These are phyloP conservation scores for Chrysosporium keratinophilum DNA, from an alignment of 2,329 filamentous ascomycete genomes.

Conservation along the genomic window DNA sequence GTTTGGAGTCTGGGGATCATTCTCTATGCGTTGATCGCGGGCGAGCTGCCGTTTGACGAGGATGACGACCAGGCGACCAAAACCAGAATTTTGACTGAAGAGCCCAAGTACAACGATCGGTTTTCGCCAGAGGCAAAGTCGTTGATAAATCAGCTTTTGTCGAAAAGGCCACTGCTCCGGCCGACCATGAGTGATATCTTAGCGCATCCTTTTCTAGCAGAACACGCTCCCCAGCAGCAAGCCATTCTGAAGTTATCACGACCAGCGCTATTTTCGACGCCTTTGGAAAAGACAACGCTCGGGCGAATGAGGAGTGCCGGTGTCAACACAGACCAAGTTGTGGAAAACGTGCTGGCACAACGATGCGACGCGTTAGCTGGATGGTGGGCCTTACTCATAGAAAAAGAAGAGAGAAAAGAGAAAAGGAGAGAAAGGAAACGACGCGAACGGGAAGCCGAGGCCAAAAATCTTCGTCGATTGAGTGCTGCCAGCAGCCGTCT, in stretches of 20 bases:
- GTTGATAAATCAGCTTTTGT: conserved; percentile 69
- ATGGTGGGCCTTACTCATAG: conserved; percentile 90
- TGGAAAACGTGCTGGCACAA: conserved; percentile 85
- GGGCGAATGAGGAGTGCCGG: conserved; percentile 89
- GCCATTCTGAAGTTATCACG: conserved; percentile 75
- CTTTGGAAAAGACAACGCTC: conserved; percentile 79
- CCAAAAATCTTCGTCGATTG: conserved; percentile 65
- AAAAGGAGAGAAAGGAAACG: conserved; percentile 68
- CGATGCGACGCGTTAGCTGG: conserved; percentile 82
- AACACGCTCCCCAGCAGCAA: conserved; percentile 78
- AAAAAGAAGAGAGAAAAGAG: conserved; percentile 89
- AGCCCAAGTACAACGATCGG: conserved; percentile 73
- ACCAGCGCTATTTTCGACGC: conserved; percentile 70
- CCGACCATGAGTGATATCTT: conserved; percentile 78
- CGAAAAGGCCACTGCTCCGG: conserved; percentile 75
- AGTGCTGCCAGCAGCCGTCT: conserved; percentile 84
- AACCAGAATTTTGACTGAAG: conserved; percentile 69
- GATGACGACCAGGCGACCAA: conserved; percentile 86
- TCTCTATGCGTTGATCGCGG: conserved; percentile 69
- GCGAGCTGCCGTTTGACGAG: conserved; percentile 85
- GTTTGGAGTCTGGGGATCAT: conserved; percentile 97
- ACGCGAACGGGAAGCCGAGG: conserved; percentile 72
- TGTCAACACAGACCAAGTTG: conserved; percentile 85
- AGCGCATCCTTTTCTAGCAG: conserved; percentile 73
- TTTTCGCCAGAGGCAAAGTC: conserved; percentile 67